These are phyloP conservation scores for Saccharomycopsis javanensis DNA, from an alignment of 805 yeast genomes.

Conservation along the genomic window DNA sequence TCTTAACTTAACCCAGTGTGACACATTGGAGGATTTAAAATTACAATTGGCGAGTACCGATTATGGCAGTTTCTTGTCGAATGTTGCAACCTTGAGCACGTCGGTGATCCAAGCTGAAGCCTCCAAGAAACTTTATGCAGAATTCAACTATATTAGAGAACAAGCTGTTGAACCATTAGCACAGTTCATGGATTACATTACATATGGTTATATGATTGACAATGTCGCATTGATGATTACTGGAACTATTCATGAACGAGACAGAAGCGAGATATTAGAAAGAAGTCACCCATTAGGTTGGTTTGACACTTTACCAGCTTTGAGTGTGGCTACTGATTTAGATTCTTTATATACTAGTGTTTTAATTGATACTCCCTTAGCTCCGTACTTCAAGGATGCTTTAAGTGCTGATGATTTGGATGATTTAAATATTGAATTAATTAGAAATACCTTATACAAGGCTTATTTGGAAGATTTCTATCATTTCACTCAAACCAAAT, in stretches of 20 bases:
- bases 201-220: conserved; percentile 97
- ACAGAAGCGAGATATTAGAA: conserved; percentile 73
- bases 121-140: conserved; percentile 62
- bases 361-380: conserved; percentile 91
- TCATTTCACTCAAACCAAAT: conserved; percentile 47
- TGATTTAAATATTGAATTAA: conserved; percentile 90
- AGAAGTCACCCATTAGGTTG: conserved; percentile 97
- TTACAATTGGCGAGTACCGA: conserved; percentile 93
- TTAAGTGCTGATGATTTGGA: conserved; percentile 77
- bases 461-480: conserved; percentile 88
- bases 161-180: conserved; percentile 77
- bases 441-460: conserved; percentile 83
- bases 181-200: conserved; percentile 81
- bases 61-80: conserved; percentile 82
- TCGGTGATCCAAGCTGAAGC: conserved; percentile 77
- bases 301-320: conserved; percentile 95
- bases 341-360: conserved; percentile 91
- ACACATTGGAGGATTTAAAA: conserved; percentile 85
- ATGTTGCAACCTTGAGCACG: conserved; percentile 74
- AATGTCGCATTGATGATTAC: conserved; percentile 93
- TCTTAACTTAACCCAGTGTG: conserved; percentile 91
- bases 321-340: conserved; percentile 89
- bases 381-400: conserved; percentile 90
- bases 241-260: conserved; percentile 93
- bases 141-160: conserved; percentile 75